phyloP scores from a whole-genome alignment of 495 filamentous ascomycete species.

The Tuber microsphaerosporum region DNA sequence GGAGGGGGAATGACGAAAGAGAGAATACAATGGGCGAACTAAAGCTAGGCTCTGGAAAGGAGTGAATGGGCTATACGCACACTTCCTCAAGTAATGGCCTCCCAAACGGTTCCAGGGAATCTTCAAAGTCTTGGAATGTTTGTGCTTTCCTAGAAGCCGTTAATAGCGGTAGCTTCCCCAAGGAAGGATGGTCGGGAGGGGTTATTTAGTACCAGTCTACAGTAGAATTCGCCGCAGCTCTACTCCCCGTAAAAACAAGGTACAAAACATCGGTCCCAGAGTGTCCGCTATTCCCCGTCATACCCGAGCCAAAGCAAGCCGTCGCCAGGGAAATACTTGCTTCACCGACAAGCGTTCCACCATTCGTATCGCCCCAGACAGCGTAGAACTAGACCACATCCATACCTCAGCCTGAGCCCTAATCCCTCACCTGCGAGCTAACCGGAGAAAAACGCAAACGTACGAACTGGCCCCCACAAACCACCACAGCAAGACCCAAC shows the following conservation, averaged over 20 bases:
- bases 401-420: neutral
- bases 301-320: conserved; percentile 49
- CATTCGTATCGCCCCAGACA: conserved; percentile 63
- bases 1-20: neutral
- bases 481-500: conserved; percentile 59
- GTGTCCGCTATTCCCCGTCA: conserved; percentile 51
- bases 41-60: neutral
- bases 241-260: conserved; percentile 50
- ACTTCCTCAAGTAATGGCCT: conserved; percentile 12
- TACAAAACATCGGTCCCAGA: conserved; percentile 51
- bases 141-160: conserved; percentile 9
- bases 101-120: conserved; percentile 14
- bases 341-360: conserved; percentile 51
- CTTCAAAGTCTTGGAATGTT: conserved; percentile 18
- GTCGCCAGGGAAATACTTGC: conserved; percentile 53
- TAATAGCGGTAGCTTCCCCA: conserved; percentile 6
- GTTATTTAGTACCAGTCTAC: conserved; percentile 49
- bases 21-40: neutral
- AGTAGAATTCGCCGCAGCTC: conserved; percentile 48
- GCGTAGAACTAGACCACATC: conserved; percentile 50
- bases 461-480: conserved; percentile 54
- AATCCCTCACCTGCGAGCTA: neutral
- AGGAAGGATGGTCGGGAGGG: neutral
- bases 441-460: conserved; percentile 13
- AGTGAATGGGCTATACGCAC: neutral